These are phyloP conservation scores for Nicotiana noctiflora DNA, from an alignment of 257 asterid genomes.

Conservation along the genomic window DNA sequence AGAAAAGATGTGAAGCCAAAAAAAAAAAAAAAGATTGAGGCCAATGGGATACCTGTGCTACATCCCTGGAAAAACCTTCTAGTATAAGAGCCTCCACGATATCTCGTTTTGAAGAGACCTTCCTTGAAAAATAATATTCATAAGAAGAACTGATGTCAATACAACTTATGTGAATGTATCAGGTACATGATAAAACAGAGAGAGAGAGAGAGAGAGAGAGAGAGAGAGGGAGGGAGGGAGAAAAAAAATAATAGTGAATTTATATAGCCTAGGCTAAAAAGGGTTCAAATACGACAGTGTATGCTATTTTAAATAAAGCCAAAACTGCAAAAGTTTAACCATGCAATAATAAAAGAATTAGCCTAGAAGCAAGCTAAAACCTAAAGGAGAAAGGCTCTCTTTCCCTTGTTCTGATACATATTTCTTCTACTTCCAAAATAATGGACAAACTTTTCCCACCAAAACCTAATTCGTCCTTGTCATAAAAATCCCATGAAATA, in stretches of 20 bases:
- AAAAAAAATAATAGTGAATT: not conserved
- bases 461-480: not conserved
- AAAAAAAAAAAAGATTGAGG: not conserved
- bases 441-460: not conserved
- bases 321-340: not conserved
- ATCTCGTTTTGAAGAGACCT: slow-evolving; percentile 82
- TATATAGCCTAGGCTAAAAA: not conserved
- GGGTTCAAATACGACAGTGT: no score
- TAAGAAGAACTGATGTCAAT: slow-evolving; percentile 11
- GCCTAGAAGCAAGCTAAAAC: not conserved
- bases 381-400: not conserved
- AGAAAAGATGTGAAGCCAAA: not conserved
- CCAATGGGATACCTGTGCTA: slow-evolving; percentile 62
- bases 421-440: not conserved
- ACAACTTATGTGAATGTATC: not conserved
- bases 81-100: slow-evolving; percentile 63
- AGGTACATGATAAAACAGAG: not conserved
- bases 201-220: not conserved
- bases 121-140: slow-evolving; percentile 42
- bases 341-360: not conserved
- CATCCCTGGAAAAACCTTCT: slow-evolving; percentile 85
- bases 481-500: not conserved
- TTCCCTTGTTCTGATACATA: not conserved
- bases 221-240: not conserved
- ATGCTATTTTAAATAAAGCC: not conserved